A percentile compares a stretch with the other conserved stretches of the same genome.
phyloP scores from a whole-genome alignment of 345 rosid genomes.

The Geranium rotundifolium region DNA sequence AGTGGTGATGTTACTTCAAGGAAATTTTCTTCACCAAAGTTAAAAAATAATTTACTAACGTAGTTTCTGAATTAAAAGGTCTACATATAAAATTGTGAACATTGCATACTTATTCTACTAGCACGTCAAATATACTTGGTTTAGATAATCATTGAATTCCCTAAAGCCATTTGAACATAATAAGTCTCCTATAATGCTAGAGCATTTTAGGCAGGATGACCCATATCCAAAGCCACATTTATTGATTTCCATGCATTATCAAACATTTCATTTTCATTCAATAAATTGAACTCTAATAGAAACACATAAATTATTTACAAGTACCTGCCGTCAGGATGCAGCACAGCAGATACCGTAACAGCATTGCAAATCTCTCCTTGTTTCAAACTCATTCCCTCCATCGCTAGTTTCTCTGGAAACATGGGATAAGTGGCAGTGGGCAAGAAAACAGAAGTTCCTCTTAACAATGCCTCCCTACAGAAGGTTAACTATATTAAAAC shows the following conservation, averaged over 20 bases:
- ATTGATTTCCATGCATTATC: neutral
- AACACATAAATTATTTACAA: neutral
- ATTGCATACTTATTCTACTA: neutral
- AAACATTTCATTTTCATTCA: neutral
- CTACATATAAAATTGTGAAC: neutral
- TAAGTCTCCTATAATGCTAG: neutral
- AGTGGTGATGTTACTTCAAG: neutral
- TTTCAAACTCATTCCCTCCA: constrained; percentile 96
- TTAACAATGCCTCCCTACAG: constrained; percentile 71
- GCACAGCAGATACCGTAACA: constrained; percentile 68
- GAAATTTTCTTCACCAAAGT: neutral
- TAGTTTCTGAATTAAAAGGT: neutral
- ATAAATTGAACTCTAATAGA: neutral
- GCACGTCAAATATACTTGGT: neutral
- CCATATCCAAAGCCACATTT: neutral
- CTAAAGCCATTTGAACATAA: neutral
- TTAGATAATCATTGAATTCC: neutral
- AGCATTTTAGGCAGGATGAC: neutral
- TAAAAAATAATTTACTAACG: no score
- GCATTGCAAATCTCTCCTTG: constrained; percentile 91
- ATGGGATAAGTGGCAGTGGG: constrained; percentile 90
- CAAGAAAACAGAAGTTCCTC: constrained; percentile 94
- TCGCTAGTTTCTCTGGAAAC: constrained; percentile 96
- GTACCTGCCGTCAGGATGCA: constrained; percentile 86
- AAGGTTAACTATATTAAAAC: constrained; percentile 3